Base-by-base conservation (phyloP, 176 grass and related monocot species). In the Rhynchospora pubera region DNA sequence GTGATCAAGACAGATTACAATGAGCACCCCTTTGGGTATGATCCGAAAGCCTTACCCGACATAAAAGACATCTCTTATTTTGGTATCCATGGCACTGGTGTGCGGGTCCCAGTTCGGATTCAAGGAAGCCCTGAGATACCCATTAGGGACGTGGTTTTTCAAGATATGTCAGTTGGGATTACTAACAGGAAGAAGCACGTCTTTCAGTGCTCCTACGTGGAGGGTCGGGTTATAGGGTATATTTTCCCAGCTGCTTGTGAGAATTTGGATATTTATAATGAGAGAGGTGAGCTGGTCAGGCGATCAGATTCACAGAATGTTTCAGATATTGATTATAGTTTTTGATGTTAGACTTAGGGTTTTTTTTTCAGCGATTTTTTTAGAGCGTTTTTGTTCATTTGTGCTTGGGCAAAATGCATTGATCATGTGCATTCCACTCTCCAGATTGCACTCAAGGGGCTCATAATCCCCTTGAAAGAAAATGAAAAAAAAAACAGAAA, bases 1-100 rank as follows among this genome's bases (percentile, higher is more conserved):
- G 93, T 95, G 48, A 92, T 95, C 55, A 95, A 95, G 90, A 92
- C 90, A 14, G 90, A 95, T 81, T 95, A 95, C 21, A 95, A 95
- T 5, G 90, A 95, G 67, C 93, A 92, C 73, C 84, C 93, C 1
- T 82, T 90, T 62, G 62, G 62, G 23, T 92, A 86, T 7, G 84
- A 95, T 65, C 88, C 84, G 3, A 95, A 90, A 85, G 90, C 84
- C n/a, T 83, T 92, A 45, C 93, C 93, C 1, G 26, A 47, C 43
- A 90, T 95, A 5, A 83, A 66, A 10, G 91, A 95, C 82, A 92
- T 95, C n/a, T 92, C 93, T 16, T 95, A 92, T 61, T 86, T 61
- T 6, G 87, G 88, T 70, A 89, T 95, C 73, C 90, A 90, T 21
- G 93, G 93, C 45, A 84, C 91, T 5, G 43, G 88, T 3, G 90